A percentile compares a stretch with the other conserved stretches of the same genome.
Evolutionary conservation across 352 stramenopile genomes (phyloP).

Genomic region (Phytopythium boreale): DNA sequence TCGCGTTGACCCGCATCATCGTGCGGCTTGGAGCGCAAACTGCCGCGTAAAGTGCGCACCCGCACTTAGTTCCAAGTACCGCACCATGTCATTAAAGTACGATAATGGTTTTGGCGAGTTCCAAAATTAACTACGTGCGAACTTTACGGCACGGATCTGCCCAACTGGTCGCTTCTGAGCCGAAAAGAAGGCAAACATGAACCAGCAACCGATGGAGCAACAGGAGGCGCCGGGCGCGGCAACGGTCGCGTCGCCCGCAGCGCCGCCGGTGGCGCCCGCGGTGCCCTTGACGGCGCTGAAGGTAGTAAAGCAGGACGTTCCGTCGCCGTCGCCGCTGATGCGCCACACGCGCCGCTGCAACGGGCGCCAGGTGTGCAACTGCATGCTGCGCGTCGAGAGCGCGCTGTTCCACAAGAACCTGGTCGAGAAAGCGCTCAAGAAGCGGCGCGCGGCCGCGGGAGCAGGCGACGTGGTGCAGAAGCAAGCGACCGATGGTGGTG

Average conservation of each 20-base stretch:
- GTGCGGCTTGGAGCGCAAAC: neutral
- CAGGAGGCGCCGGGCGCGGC: neutral
- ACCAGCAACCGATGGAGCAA: conserved; percentile 5
- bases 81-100: neutral
- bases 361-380: conserved; percentile 60
- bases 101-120: neutral
- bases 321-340: conserved; percentile 12
- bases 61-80: neutral
- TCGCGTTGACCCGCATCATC: neutral
- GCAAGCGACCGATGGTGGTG: neutral
- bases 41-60: neutral
- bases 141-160: neutral
- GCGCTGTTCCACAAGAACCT: conserved; percentile 68
- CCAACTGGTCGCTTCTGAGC: neutral
- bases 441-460: conserved; percentile 14
- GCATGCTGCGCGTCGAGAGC: conserved; percentile 62
- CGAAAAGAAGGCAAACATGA: neutral
- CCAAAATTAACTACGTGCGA: neutral
- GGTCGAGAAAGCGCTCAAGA: conserved; percentile 37
- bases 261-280: neutral
- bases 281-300: conserved; percentile 9
- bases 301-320: conserved; percentile 2
- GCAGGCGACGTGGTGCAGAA: neutral
- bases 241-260: neutral
- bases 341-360: conserved; percentile 68